Evolutionary conservation across 2,329 filamentous ascomycete species (phyloP).

Genomic region (Trichoderma hamatum): DNA sequence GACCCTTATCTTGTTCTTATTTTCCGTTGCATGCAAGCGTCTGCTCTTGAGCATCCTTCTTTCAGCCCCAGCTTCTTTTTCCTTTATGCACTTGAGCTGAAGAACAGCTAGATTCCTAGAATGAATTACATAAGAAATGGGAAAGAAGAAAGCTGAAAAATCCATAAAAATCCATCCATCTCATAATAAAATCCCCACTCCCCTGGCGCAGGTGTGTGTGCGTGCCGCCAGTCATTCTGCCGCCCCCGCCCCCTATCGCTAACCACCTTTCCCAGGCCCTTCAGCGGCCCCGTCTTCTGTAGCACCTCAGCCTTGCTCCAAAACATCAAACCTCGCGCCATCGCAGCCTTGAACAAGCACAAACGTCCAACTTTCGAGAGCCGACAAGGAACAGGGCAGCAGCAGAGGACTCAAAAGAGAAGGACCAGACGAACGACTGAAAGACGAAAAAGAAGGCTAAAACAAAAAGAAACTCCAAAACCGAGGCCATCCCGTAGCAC

Average conservation of each 20-base stretch:
- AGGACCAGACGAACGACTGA: neutral
- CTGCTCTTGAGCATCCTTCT: neutral
- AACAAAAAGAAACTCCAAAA: neutral
- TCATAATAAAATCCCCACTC: slow-evolving; percentile 8
- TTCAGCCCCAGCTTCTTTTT: neutral
- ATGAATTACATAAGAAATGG: neutral
- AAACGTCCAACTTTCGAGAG: neutral
- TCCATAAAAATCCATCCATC: neutral
- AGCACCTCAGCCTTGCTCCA: slow-evolving; percentile 20
- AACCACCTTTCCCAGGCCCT: slow-evolving; percentile 20
- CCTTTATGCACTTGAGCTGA: neutral
- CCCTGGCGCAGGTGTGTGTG: slow-evolving; percentile 7
- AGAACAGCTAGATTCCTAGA: neutral
- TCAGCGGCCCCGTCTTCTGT: slow-evolving; percentile 25
- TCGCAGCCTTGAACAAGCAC: neutral
- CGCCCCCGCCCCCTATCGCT: slow-evolving; percentile 24
- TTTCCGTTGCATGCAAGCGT: neutral
- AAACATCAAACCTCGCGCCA: neutral
- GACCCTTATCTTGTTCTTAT: neutral
- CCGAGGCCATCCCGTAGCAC: slow-evolving; percentile 8
- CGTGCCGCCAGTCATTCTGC: slow-evolving; percentile 13
- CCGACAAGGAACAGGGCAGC: neutral
- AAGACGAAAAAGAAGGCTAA: neutral
- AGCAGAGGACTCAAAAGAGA: neutral
- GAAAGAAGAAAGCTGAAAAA: neutral